Conservation (phyloP, 2,329 filamentous ascomycete genomes). For the Raffaelea ambrosiae region DNA sequence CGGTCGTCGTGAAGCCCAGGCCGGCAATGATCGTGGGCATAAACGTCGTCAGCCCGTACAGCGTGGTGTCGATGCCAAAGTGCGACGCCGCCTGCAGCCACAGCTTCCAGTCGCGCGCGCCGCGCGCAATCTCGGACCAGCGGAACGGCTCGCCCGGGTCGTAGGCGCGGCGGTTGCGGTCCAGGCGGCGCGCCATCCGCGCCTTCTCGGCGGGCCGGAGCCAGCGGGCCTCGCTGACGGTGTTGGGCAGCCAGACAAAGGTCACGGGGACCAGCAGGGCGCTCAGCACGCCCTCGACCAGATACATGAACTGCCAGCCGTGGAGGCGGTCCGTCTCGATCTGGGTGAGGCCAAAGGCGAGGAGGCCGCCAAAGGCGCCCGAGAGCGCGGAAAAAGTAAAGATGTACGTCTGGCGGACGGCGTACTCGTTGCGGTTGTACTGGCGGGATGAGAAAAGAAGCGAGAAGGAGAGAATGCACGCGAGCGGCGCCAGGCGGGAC, state of each 20-base stretch:
- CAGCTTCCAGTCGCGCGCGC: background rate
- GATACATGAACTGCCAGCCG: conserved; percentile 34
- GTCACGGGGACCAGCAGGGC: background rate
- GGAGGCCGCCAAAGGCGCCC: conserved; percentile 52
- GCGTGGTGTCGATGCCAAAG: background rate
- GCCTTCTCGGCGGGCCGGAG: background rate
- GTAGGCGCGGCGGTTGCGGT: background rate
- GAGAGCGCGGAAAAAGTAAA: background rate
- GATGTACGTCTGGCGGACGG: too few relatives aligned
- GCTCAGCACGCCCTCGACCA: conserved; percentile 35
- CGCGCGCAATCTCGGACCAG: background rate
- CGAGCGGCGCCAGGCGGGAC: too few relatives aligned
- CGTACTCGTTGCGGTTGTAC: background rate
- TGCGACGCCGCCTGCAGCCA: background rate
- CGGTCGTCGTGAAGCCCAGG: background rate
- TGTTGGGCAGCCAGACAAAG: background rate
- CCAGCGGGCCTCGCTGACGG: background rate
- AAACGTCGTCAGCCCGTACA: background rate
- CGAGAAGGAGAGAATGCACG: background rate
- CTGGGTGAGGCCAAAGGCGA: conserved; percentile 40
- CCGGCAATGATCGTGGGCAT: background rate
- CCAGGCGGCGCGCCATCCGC: background rate
- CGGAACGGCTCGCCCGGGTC: background rate
- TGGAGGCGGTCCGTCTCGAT: conserved; percentile 27
- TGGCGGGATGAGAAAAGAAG: background rate